These are phyloP conservation scores for Eimeria necatrix DNA, from an alignment of 169 alveolate species.

Conservation along the genomic window DNA sequence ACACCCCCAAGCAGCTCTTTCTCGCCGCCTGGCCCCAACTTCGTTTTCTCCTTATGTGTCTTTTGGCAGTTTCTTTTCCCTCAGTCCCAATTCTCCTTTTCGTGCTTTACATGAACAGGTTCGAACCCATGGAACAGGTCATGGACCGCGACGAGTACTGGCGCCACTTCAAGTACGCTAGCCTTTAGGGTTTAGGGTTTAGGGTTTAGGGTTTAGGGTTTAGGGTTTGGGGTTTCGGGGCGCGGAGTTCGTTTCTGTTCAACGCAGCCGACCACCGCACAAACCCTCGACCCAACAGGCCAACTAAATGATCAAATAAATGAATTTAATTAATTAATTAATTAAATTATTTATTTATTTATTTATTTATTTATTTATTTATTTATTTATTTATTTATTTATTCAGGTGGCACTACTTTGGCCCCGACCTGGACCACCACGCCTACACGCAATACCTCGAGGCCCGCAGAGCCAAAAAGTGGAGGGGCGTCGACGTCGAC, in stretches of 20 bases:
- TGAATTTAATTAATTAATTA: too few relatives aligned
- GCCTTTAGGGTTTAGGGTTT: too few relatives aligned
- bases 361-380: too few relatives aligned
- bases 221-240: too few relatives aligned
- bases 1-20: conserved; percentile 18
- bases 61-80: neutral
- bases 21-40: conserved; percentile 38
- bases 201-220: too few relatives aligned
- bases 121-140: conserved; percentile 69
- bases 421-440: conserved; percentile 91
- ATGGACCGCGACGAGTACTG: conserved; percentile 75
- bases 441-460: conserved; percentile 92
- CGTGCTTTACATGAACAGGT: conserved; percentile 41
- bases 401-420: conserved; percentile 91
- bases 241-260: too few relatives aligned
- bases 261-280: too few relatives aligned
- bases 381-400: too few relatives aligned
- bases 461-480: conserved; percentile 91
- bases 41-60: conserved; percentile 50
- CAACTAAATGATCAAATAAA: too few relatives aligned
- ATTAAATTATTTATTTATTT: too few relatives aligned
- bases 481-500: conserved; percentile 89
- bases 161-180: conserved; percentile 56
- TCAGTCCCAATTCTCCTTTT: conserved; percentile 34
- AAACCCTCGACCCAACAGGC: too few relatives aligned